Conservation (phyloP, 495 filamentous ascomycete species). For the Lasiosphaeria ovina region DNA sequence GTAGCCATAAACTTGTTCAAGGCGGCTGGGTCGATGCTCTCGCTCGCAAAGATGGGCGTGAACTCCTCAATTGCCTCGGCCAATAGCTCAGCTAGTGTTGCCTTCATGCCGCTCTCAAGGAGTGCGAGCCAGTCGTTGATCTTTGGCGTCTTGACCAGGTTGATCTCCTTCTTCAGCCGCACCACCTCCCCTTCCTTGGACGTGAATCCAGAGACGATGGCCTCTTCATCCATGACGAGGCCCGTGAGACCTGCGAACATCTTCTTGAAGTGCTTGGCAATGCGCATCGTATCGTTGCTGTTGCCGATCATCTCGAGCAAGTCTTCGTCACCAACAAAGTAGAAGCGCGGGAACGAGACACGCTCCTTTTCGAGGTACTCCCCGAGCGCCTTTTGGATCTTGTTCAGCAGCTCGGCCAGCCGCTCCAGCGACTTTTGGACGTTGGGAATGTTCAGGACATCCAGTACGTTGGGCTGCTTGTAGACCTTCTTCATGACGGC, state of each 20-base stretch:
- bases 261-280: slow-evolving; percentile 98
- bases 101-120: slow-evolving; percentile 90
- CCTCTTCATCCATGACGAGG: slow-evolving; percentile 85
- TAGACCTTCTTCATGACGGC: slow-evolving; percentile 98
- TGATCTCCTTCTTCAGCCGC: slow-evolving; percentile 82
- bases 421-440: slow-evolving; percentile 95
- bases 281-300: slow-evolving; percentile 91
- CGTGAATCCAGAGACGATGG: slow-evolving; percentile 82
- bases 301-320: slow-evolving; percentile 99
- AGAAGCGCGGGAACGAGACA: slow-evolving; percentile 95
- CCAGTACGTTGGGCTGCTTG: slow-evolving; percentile 88
- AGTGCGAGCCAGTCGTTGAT: slow-evolving; percentile 98
- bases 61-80: slow-evolving; percentile 80
- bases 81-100: slow-evolving; percentile 85
- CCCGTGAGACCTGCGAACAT: slow-evolving; percentile 98
- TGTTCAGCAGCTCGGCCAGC: slow-evolving; percentile 91
- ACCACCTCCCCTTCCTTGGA: slow-evolving; percentile 96
- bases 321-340: slow-evolving; percentile 98
- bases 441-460: slow-evolving; percentile 90
- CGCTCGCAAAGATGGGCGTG: slow-evolving; percentile 63
- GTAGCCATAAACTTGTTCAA: slow-evolving; percentile 74
- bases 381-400: slow-evolving; percentile 97
- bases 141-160: slow-evolving; percentile 83
- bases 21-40: slow-evolving; percentile 60
- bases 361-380: slow-evolving; percentile 98